Evolutionary conservation across 2,329 filamentous ascomycete genomes (phyloP).

Genomic region (Capronia americana): DNA sequence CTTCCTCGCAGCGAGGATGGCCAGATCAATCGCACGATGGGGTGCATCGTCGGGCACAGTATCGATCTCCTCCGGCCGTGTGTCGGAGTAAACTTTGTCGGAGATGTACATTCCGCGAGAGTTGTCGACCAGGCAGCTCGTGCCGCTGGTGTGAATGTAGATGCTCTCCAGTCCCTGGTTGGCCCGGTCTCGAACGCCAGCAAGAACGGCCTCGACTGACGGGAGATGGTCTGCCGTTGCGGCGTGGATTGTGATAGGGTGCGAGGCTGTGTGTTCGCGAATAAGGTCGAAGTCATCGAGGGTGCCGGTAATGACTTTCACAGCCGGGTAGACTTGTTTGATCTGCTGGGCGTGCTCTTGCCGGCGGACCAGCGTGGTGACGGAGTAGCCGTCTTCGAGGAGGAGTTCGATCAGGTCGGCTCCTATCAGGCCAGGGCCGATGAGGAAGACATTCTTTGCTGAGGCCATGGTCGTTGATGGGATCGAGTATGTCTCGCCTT

Average conservation of each 20-base stretch:
- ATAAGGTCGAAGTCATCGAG: conserved; percentile 51
- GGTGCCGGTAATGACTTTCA: conserved; percentile 48
- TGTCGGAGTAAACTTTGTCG: conserved; percentile 53
- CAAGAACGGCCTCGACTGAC: conserved; percentile 53
- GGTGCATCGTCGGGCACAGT: conserved; percentile 50
- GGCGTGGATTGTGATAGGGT: conserved; percentile 56
- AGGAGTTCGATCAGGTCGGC: conserved; percentile 55
- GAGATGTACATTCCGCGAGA: conserved; percentile 45
- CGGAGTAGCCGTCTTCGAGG: conserved; percentile 49
- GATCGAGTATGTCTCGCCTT: not conserved
- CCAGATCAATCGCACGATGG: conserved; percentile 55
- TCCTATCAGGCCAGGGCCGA: conserved; percentile 43
- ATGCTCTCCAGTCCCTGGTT: conserved; percentile 48
- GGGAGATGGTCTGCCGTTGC: conserved; percentile 58
- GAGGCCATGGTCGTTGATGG: conserved; percentile 14
- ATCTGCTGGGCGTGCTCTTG: conserved; percentile 26
- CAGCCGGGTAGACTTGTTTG: conserved; percentile 42
- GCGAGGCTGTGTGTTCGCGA: conserved; percentile 44
- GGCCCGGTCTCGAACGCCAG: conserved; percentile 50
- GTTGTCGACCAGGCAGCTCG: conserved; percentile 50
- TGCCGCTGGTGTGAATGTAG: conserved; percentile 52
- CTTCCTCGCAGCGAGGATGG: conserved; percentile 48
- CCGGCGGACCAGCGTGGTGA: conserved; percentile 48
- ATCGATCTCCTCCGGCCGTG: conserved; percentile 49
- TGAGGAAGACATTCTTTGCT: conserved; percentile 28